Percentiles rank a stretch among this genome's conserved stretches.
Conservation (phyloP, 2,329 filamentous ascomycete species). For the Nemania sp. region DNA sequence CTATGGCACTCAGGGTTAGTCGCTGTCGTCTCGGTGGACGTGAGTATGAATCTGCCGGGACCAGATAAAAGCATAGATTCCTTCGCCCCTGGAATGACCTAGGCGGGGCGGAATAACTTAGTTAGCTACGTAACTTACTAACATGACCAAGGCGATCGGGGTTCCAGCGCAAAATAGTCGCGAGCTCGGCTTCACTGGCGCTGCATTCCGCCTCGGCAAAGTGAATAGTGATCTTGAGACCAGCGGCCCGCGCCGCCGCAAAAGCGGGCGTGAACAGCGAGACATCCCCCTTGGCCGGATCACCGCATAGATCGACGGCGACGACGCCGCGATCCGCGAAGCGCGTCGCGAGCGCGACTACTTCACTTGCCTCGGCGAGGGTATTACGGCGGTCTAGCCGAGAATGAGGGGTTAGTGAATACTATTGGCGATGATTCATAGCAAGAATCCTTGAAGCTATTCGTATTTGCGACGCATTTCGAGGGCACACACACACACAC, state of each 20-base stretch:
- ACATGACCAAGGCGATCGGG: constrained; percentile 82
- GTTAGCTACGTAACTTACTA: constrained; percentile 53
- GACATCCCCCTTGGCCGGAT: constrained; percentile 74
- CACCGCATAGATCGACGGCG: constrained; percentile 82
- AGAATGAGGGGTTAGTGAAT: background rate
- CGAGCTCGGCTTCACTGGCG: constrained; percentile 69
- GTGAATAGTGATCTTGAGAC: constrained; percentile 77
- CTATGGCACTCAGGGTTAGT: background rate
- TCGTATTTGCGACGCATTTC: background rate
- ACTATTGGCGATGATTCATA: background rate
- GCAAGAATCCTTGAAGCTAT: background rate
- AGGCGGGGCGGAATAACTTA: background rate
- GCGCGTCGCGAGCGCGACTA: constrained; percentile 71
- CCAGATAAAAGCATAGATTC: background rate
- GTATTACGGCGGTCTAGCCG: constrained; percentile 74
- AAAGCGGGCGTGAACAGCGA: constrained; percentile 71
- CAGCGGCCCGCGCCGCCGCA: constrained; percentile 62
- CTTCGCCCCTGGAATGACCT: background rate
- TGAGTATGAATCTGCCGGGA: background rate
- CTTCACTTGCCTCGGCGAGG: constrained; percentile 68
- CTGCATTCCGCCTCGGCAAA: constrained; percentile 78
- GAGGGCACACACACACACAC: too few relatives aligned
- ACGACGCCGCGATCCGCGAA: constrained; percentile 70
- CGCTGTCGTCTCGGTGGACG: background rate
- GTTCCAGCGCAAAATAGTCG: constrained; percentile 71